phyloP scores from a whole-genome alignment of 495 filamentous ascomycete species.

The Xylaria sp. region DNA sequence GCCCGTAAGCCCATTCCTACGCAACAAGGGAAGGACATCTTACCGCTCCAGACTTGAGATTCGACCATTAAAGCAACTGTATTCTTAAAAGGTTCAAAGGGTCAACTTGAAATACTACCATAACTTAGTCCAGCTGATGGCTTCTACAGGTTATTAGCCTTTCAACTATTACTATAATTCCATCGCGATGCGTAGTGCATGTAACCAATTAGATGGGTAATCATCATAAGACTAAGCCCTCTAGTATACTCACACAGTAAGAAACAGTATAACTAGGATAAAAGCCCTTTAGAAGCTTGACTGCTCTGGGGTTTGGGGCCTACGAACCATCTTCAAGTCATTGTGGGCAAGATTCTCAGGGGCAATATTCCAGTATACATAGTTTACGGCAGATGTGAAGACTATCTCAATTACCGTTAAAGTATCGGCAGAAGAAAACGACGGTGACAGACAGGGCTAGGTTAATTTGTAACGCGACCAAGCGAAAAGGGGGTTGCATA shows the following conservation, averaged over 20 bases:
- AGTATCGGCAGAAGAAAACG: not conserved
- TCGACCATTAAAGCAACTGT: not conserved
- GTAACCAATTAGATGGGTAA: not conserved
- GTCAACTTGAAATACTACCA: not conserved
- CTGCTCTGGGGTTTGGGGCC: not conserved
- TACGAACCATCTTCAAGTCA: not conserved
- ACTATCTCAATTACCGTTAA: not conserved
- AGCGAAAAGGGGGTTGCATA: conserved; percentile 2
- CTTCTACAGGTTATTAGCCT: not conserved
- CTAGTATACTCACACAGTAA: not conserved
- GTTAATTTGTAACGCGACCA: not conserved
- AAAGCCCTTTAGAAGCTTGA: not conserved
- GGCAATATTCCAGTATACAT: not conserved
- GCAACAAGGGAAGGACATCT: not conserved
- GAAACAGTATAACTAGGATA: not conserved
- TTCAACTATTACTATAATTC: not conserved
- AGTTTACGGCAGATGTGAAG: not conserved
- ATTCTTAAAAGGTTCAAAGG: not conserved
- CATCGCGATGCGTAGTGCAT: not conserved
- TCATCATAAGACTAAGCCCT: not conserved
- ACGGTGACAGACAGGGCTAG: not conserved
- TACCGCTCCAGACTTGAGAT: not conserved
- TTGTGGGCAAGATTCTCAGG: conserved; percentile 3
- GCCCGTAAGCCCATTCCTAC: not conserved
- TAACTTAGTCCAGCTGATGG: not conserved